These are phyloP conservation scores for Coniochaeta prunicola DNA, from an alignment of 2,329 filamentous ascomycete species.

Conservation along the genomic window DNA sequence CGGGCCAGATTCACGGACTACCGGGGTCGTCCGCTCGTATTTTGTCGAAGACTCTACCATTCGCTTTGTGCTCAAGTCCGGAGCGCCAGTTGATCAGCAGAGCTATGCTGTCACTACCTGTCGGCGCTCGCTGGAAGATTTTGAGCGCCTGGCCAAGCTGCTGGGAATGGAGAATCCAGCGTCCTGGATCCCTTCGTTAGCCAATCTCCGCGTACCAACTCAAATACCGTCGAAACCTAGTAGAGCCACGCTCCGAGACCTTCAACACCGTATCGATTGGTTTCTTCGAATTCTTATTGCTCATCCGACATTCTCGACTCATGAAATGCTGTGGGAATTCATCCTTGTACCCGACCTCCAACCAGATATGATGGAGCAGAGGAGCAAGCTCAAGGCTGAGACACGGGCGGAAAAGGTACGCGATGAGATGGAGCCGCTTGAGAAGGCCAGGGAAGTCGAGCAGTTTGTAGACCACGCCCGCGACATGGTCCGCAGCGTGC, in stretches of 20 bases:
- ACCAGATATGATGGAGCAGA: constrained; percentile 79
- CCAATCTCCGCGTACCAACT: constrained; percentile 76
- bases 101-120: constrained; percentile 94
- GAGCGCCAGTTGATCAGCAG: constrained; percentile 71
- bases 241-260: constrained; percentile 75
- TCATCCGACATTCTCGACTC: constrained; percentile 89
- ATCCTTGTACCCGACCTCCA: constrained; percentile 94
- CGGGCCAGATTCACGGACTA: constrained; percentile 72
- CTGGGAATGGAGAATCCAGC: constrained; percentile 86
- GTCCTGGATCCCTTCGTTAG: constrained; percentile 82
- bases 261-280: constrained; percentile 77
- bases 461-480: constrained; percentile 86
- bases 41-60: constrained; percentile 96
- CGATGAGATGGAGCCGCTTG: constrained; percentile 81
- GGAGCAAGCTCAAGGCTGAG: constrained; percentile 80
- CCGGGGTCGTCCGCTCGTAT: constrained; percentile 88
- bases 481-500: constrained; percentile 80
- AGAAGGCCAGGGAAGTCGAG: constrained; percentile 81
- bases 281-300: constrained; percentile 81
- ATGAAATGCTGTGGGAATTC: constrained; percentile 99
- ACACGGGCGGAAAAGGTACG: constrained; percentile 74
- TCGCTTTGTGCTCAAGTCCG: constrained; percentile 88
- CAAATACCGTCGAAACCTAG: constrained; percentile 91
- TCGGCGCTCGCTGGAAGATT: constrained; percentile 78
- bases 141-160: constrained; percentile 81